Percentiles rank a stretch among this genome's conserved stretches.
Conservation (phyloP, 192 early-diverging fungal species). For the Lobosporangium transversale region DNA sequence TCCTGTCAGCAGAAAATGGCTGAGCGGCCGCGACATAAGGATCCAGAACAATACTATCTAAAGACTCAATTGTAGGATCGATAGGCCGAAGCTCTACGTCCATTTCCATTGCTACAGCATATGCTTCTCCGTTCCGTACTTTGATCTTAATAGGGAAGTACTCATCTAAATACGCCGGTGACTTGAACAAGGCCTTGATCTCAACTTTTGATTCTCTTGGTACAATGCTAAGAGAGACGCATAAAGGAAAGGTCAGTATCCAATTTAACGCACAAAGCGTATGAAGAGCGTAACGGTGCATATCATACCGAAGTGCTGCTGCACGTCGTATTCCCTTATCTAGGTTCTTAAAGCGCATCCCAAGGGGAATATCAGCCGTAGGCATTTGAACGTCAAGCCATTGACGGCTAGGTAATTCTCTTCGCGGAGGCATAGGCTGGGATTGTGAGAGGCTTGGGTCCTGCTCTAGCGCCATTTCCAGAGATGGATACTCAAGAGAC, state of each 20-base stretch:
- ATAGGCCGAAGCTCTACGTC: constrained; percentile 68
- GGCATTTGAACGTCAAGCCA: constrained; percentile 23
- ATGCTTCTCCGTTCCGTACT: constrained; percentile 70
- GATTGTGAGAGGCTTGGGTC: constrained; percentile 9
- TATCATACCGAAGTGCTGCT: constrained; percentile 18
- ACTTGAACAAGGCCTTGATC: constrained; percentile 59
- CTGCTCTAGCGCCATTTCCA: constrained; percentile 33
- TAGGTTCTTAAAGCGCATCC: constrained; percentile 47
- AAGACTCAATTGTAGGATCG: constrained; percentile 48
- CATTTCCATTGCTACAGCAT: constrained; percentile 66
- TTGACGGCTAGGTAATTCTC: constrained; percentile 10
- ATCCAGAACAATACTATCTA: constrained; percentile 46
- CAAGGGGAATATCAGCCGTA: constrained; percentile 6
- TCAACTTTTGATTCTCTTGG: constrained; percentile 71
- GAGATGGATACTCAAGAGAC: constrained; percentile 53
- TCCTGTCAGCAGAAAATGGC: neutral
- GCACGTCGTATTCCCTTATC: constrained; percentile 68
- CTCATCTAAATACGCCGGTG: constrained; percentile 78
- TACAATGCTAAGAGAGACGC: constrained; percentile 52
- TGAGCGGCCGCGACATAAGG: constrained; percentile 25
- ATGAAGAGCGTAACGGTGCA: too few relatives aligned
- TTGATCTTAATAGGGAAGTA: constrained; percentile 67
- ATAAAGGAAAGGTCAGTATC: neutral
- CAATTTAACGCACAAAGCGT: too few relatives aligned
- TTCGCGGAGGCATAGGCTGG: constrained; percentile 15